A percentile compares a stretch with the other conserved stretches of the same genome.
Evolutionary conservation across 805 yeast genomes (phyloP).

Genomic region (Starmerella gropengiesseri): DNA sequence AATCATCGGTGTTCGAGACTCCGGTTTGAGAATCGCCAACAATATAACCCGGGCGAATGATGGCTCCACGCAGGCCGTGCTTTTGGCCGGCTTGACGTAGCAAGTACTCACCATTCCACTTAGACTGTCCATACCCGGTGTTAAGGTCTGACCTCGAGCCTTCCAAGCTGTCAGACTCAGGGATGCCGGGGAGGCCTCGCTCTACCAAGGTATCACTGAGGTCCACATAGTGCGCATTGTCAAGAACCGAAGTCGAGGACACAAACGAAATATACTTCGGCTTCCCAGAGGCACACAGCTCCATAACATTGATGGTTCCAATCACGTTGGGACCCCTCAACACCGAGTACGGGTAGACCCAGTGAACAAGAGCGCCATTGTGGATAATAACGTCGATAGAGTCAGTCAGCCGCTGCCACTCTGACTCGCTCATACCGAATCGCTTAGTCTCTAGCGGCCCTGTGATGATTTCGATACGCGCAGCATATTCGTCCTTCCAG

Average conservation of each 20-base stretch:
- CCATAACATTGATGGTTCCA: slow-evolving; percentile 74
- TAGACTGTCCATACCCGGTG: slow-evolving; percentile 93
- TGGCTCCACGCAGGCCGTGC: slow-evolving; percentile 71
- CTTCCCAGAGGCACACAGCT: slow-evolving; percentile 64
- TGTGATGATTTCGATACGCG: slow-evolving; percentile 55
- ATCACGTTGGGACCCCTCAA: slow-evolving; percentile 88
- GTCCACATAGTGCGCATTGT: slow-evolving; percentile 66
- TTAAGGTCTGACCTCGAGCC: slow-evolving; percentile 78
- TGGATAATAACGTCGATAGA: slow-evolving; percentile 76
- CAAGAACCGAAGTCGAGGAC: slow-evolving; percentile 89
- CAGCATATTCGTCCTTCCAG: slow-evolving; percentile 53
- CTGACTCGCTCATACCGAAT: slow-evolving; percentile 51
- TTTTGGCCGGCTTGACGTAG: slow-evolving; percentile 77
- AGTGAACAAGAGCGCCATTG: slow-evolving; percentile 96
- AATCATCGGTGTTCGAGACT: slow-evolving; percentile 91
- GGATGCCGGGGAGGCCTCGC: slow-evolving; percentile 59
- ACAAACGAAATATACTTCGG: slow-evolving; percentile 83
- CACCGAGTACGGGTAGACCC: slow-evolving; percentile 92
- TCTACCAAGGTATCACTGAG: slow-evolving; percentile 60
- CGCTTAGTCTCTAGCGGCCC: slow-evolving; percentile 70
- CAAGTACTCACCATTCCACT: slow-evolving; percentile 92
- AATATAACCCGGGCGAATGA: slow-evolving; percentile 92
- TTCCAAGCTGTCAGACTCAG: slow-evolving; percentile 69
- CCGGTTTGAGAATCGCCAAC: slow-evolving; percentile 80
- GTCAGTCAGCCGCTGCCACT: slow-evolving; percentile 50